Base-by-base conservation (phyloP, 805 yeast genomes). In the Metschnikowia dekortorum region DNA sequence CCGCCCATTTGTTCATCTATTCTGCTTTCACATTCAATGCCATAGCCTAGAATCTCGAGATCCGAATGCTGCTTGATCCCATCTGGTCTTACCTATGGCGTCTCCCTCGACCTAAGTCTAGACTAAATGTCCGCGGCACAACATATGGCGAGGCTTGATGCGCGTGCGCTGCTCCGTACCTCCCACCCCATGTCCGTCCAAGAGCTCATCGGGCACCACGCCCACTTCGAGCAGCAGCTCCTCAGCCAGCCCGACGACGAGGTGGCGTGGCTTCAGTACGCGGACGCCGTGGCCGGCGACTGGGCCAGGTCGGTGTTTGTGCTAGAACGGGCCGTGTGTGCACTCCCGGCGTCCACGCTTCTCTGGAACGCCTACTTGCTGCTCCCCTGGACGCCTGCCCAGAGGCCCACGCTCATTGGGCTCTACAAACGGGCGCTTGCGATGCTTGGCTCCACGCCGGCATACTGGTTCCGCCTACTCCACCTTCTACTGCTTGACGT, bases 361-460 rank as follows among this genome's bases (percentile, higher is more conserved):
- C 49, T 58, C 3, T 58, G 61, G 61, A 56, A 50, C 45, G 48
- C 53, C 4, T 56, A 58, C 34, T 47, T 56, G 14, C 61, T 42
- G 53, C 48, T 57, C 14, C 58, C 53, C 1, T 52, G 59, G 58
- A 28, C 10, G 14, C 39, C 40, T 1, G 35, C 40, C 5, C 38
- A 52, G 33, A 34, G 13, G 1, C 26, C 32, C 6, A 11, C 2
- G 13, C 46, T 54, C 8, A 22, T 51, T 1, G 3, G 30, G 1
- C 41, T 56, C 8, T 54, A 50, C 11, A 31, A 39, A 9, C 29
- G 49, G 33, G 61, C 58, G 7, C 51, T 56, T 29, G 34, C 30
- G 33, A 10, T 38, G 1, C 41, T 57, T 8, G 10, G 18, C 10
- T 9, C 35, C 1, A 50, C 51, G 6, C 58, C 60, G 2, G 53